Evolutionary conservation across 1,284 basidiomycete genomes (phyloP), one percentile per base, ranked within the genome.

Genomic region (Xerocomus cyaneibrunnescens): DNA sequence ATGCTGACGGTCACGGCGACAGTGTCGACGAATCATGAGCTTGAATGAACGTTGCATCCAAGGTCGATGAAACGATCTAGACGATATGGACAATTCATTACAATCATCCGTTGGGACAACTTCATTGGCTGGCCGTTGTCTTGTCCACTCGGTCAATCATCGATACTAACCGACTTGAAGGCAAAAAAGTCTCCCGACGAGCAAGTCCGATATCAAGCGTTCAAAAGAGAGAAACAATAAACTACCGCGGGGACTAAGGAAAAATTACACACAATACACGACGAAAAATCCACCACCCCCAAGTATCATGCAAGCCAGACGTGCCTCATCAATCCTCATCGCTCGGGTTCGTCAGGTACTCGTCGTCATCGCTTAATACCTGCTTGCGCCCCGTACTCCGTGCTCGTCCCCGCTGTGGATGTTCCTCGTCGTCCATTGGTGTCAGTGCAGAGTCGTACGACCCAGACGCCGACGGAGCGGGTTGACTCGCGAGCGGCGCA

Each of bases 361-460:
- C 88, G 52, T 89, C 88, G 55, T 89, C 87, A 60, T 90, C 87
- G 59, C 87, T 89, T 67, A 89, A 70, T 49, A 90, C 78, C 68
- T 84, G 83, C 65, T 84, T 87, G 55, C 85, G 74, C 37, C 78
- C 76, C 12, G 72, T 70, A 62, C 76, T 77, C 65, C 80, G 76
- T 58, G 76, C 74, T 32, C 78, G 74, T 40, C 67, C 68, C 8
- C 80, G 76, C 30, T 78, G 76, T 38, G 77, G 77, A 50, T 79
- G 79, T 38, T 87, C 85, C 55, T 89, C 87, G 48, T 89, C 87
- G 40, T 89, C 87, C 81, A 86, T 84, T 2, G 84, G 85, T 14
- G 85, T 87, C 55, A 85, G 65, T n/a, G 85, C 84, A 36, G 79
- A 78, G 30, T 87, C 85, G 53, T 85, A 85, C 14, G 76, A 76